Evolutionary conservation across 441 rosid genomes (phyloP), one percentile per base, ranked within the genome.

Genomic region (Codiaeum variegatum): DNA sequence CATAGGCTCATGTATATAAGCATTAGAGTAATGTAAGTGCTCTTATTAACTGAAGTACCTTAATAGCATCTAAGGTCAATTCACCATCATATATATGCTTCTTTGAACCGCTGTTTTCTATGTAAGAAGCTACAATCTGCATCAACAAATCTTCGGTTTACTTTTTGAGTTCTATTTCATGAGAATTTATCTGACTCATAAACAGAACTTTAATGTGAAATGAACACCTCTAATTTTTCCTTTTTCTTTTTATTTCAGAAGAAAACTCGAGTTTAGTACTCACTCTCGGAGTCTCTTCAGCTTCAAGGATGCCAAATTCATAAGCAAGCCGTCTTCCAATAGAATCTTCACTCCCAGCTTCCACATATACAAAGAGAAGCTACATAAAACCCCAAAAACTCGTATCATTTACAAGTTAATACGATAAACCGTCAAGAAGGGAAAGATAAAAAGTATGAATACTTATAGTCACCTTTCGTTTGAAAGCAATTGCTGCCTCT

Each of bases 301-400:
- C 26, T 4, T 47, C 52, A 47, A 6, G 7, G 47, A 77, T 52
- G 55, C 75, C 80, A 71, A 85, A 85, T 60, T 78, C 69, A 44
- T 75, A 71, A 51, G 75, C 72, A 71, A 75, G 67, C 4, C 40
- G 60, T 73, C 61, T 68, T 44, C 72, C 78, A 38, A 62, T 46
- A 49, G 21, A 15, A 61, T 4, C 29, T 61, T 67, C 79, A 29
- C 62, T 51, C 44, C 75, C 73, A 77, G 55, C 63, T 42, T 80
- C 75, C 59, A 73, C 84, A 42, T 74, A 62, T n/a, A 80, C 80
- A 15, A 68, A 77, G 47, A 82, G 62, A 73, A 85, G 77, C 88
- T 83, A 69, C 73, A 66, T 42, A 36, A 18, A 70, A 55, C 36
- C 36, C 55, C 51, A 29, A 4, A 15, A 8, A 46, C 11, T 47